Evolutionary conservation across 1,139 yeast species (phyloP), one percentile per base, ranked within the genome.

Genomic region (Saccharomycopsis hybrid): DNA sequence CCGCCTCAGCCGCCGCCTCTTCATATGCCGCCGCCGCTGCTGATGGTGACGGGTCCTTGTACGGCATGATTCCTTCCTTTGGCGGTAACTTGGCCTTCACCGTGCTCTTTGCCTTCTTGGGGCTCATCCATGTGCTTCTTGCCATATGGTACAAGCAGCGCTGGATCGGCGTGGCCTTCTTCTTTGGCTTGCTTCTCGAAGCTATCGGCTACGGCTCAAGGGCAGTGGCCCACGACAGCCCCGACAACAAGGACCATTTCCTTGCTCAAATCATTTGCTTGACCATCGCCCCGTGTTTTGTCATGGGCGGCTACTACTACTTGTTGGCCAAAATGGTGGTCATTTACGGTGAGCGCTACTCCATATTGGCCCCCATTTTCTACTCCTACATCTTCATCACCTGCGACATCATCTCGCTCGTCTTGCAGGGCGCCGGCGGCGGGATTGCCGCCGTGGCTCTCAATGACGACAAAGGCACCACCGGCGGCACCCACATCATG

Each of bases 231-330:
- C 64, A 70, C 47, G 67, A 69, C 54, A 65, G 76, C 55, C 62
- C 68, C 2, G 42, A 54, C n/a, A 62, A 67, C 45, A 56, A 68
- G 48, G 63, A 74, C 53, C 69, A 69, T 46, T 89, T 72, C 62
- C 65, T 86, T 50, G 65, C 81, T 55, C 96, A 89, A 64, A 77
- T 81, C 56, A 76, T 82, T 48, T 70, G 84, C 53, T 69, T 88
- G 55, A 87, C 95, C 0, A 68, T 89, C 48, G 92, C 89, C 0
- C 97, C 97, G 0, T 92, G 92, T 4, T 88, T 90, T 63, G 73
- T 86, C 49, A 85, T 87, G 89, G 97, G 85, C 3, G 96, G 95
- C 3, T 72, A 89, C 5, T 89, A 89, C 66, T 85, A 78, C 60
- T 67, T 83, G 48, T 72, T 88, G 59, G 94, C 89, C 3, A 88